Conservation (phyloP, 2,329 filamentous ascomycete genomes). For the Diaporthe helianthi region DNA sequence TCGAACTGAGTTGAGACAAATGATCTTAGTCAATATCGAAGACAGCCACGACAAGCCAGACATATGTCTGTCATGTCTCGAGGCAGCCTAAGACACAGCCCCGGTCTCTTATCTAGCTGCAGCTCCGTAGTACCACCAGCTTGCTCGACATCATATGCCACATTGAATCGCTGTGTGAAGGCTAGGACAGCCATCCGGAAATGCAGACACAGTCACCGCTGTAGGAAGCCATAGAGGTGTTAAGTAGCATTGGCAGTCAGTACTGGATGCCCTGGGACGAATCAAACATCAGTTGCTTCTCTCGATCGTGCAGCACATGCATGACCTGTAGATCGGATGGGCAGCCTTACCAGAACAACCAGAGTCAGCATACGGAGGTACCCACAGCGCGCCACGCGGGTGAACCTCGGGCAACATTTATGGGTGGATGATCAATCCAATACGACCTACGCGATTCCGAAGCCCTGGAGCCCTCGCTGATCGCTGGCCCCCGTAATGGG, state of each 20-base stretch:
- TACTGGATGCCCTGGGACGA: slow-evolving; percentile 8
- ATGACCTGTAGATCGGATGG: slow-evolving; percentile 27
- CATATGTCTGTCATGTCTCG: slow-evolving; percentile 26
- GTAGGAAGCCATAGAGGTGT: not conserved
- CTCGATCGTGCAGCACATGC: slow-evolving; percentile 17
- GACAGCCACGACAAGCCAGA: slow-evolving; percentile 30
- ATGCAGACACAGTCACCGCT: not conserved
- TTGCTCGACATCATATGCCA: not conserved
- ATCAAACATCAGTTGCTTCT: slow-evolving; percentile 5
- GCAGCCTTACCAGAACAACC: slow-evolving; percentile 8
- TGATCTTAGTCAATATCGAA: slow-evolving; percentile 32
- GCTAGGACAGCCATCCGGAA: not conserved
- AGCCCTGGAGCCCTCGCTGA: slow-evolving; percentile 20
- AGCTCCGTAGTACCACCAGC: not conserved
- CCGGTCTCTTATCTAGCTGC: not conserved
- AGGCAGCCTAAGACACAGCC: slow-evolving; percentile 4
- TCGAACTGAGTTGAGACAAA: slow-evolving; percentile 22
- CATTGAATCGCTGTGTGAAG: not conserved
- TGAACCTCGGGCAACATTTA: slow-evolving; percentile 7
- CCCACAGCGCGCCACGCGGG: slow-evolving; percentile 3
- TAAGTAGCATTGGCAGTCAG: slow-evolving; percentile 12
- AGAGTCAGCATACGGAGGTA: not conserved
- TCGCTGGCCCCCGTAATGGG: slow-evolving; percentile 18
- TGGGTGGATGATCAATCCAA: slow-evolving; percentile 6
- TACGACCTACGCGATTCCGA: slow-evolving; percentile 10